Base-by-base conservation (phyloP, 2,329 filamentous ascomycete species). In the Metarhizium robertsii region DNA sequence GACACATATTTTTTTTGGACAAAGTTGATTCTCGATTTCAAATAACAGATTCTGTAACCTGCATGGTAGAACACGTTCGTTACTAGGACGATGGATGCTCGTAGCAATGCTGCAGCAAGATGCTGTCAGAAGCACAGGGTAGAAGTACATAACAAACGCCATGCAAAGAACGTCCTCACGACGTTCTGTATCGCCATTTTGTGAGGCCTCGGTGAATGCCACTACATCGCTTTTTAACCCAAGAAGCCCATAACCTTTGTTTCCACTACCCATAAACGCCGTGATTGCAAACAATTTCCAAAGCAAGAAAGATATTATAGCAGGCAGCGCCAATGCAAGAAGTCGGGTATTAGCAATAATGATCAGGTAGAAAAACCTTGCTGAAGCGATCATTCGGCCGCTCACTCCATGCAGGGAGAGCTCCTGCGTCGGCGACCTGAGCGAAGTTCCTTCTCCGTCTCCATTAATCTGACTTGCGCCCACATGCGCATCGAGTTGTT, bases 401-500 rank as follows among this genome's bases (percentile, higher is more conserved):
- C 59, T 42, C 32, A 63, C 54, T 66, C 67, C 52, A 65, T 59
- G 58, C 58, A 66, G 60, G 65, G 62, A 29, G 67, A 67, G 65
- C 75, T 76, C 51, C 77, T 72, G 58, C 78, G 69, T 60, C 79
- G 71, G 52, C 79, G 71, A 40, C 79, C 77, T 8, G 74, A 77
- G 36, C 80, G 75, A 55, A 84, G 67, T 61, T 84, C 79, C 62
- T 78, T 77, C 63, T 84, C 80, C 20, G 80, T 82, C 61, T 83
- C 79, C 76, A 85, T 77, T 30, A 85, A 70, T 14, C 80, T 72
- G 20, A 76, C 73, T 66, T 84, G 81, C 38, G 84, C 78, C 77
- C 79, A 84, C 57, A 75, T 79, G 50, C 81, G 78, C 64, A 81
- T 77, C 1, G 73, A 70, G 32, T 69, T 67, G 57, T 83, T 78